These are phyloP conservation scores for Pythium brachiatum DNA, from an alignment of 352 stramenopile genomes.

Conservation along the genomic window DNA sequence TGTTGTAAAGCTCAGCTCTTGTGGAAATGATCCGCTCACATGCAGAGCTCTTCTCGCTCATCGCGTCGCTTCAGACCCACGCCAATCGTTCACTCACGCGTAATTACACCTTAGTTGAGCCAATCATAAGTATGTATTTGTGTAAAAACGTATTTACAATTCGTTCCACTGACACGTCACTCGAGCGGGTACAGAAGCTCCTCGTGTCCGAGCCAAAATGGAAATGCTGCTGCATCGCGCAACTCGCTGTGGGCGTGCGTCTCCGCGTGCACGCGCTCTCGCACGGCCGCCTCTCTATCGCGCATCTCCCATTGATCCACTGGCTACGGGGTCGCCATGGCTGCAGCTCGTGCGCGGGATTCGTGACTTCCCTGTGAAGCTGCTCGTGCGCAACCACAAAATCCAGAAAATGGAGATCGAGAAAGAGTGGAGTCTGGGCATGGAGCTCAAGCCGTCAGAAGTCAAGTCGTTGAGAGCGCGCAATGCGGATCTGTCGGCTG, in stretches of 20 bases:
- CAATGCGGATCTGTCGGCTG: slow-evolving; percentile 69
- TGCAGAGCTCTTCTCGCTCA: not conserved
- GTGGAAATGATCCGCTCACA: not conserved
- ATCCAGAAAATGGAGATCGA: slow-evolving; percentile 62
- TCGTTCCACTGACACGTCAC: slow-evolving; percentile 13
- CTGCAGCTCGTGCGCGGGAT: slow-evolving; percentile 26
- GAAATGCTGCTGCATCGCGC: slow-evolving; percentile 4
- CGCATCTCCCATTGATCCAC: not conserved
- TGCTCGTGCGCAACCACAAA: slow-evolving; percentile 63
- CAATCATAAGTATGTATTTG: slow-evolving; percentile 6
- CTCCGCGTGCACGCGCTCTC: not conserved
- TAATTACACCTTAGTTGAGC: slow-evolving; percentile 14
- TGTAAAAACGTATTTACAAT: slow-evolving; percentile 19
- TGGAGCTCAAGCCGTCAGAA: slow-evolving; percentile 69
- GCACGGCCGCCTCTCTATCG: not conserved
- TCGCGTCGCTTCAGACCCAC: slow-evolving; percentile 8
- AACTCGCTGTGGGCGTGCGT: not conserved
- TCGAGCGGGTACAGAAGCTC: slow-evolving; percentile 12
- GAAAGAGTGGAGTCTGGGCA: slow-evolving; percentile 71
- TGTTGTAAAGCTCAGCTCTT: no score
- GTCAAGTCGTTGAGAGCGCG: slow-evolving; percentile 70
- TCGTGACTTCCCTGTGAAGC: slow-evolving; percentile 58
- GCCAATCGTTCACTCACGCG: slow-evolving; percentile 13
- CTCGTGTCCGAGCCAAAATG: not conserved
- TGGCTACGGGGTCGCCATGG: not conserved